Conservation (phyloP, 352 stramenopile species). For the Phytophthora ohioensis region DNA sequence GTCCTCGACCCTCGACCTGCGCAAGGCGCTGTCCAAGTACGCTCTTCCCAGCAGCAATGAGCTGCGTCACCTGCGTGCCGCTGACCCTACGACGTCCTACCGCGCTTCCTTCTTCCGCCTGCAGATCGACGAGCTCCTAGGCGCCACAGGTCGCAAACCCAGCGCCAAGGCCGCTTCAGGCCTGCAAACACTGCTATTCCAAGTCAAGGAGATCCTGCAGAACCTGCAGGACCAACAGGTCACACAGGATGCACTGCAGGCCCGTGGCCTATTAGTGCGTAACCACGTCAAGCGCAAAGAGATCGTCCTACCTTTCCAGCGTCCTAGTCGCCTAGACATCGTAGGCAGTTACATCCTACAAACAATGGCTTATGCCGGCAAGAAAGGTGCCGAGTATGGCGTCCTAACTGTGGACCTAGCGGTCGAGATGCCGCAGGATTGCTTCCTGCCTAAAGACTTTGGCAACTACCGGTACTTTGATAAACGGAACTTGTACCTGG, state of each 20-base stretch:
- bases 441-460: constrained; percentile 91
- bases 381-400: constrained; percentile 61
- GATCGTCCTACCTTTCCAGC: constrained; percentile 86
- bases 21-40: constrained; percentile 88
- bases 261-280: constrained; percentile 61
- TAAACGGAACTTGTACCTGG: constrained; percentile 90
- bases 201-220: constrained; percentile 81
- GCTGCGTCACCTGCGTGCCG: constrained; percentile 78
- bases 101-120: constrained; percentile 87
- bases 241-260: constrained; percentile 73
- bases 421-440: constrained; percentile 81
- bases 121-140: constrained; percentile 88
- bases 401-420: constrained; percentile 81
- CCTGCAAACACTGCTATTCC: constrained; percentile 81
- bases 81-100: constrained; percentile 80
- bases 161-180: constrained; percentile 54
- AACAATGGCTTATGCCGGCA: constrained; percentile 74
- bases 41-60: constrained; percentile 90
- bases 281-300: constrained; percentile 88
- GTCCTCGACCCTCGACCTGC: constrained; percentile 47
- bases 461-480: constrained; percentile 91
- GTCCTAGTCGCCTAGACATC: constrained; percentile 79
- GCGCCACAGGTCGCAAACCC: constrained; percentile 66
- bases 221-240: constrained; percentile 73
- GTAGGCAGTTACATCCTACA: constrained; percentile 91